Evolutionary conservation across 2,329 filamentous ascomycete species (phyloP).

Genomic region (Aplosporella prunicola): DNA sequence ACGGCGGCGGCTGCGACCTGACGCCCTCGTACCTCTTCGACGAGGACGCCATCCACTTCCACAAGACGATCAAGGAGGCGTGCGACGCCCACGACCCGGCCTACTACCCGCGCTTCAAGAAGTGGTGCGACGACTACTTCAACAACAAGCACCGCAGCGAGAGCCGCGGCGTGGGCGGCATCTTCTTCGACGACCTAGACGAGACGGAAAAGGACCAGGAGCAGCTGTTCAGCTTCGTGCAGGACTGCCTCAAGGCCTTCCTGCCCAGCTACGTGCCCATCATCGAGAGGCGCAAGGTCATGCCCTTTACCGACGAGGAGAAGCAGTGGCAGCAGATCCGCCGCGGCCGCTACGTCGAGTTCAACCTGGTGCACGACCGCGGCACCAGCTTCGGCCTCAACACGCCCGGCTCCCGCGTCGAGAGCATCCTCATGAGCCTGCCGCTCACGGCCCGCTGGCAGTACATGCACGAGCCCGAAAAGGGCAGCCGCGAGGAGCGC

Average conservation of each 20-base stretch:
- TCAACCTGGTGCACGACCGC: conserved; percentile 94
- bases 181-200: conserved; percentile 98
- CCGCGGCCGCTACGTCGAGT: conserved; percentile 93
- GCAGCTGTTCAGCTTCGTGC: conserved; percentile 79
- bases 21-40: conserved; percentile 93
- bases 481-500: conserved; percentile 66
- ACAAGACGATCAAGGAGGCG: conserved; percentile 80
- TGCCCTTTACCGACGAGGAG: conserved; percentile 76
- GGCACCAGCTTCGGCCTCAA: conserved; percentile 91
- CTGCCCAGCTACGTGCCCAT: conserved; percentile 87
- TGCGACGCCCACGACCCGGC: conserved; percentile 88
- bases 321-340: conserved; percentile 96
- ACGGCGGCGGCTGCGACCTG: conserved; percentile 87
- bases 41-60: conserved; percentile 95
- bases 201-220: conserved; percentile 78
- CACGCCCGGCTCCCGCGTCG: conserved; percentile 80
- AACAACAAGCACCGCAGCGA: conserved; percentile 85
- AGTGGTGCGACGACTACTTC: conserved; percentile 98
- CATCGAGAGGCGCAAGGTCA: conserved; percentile 76
- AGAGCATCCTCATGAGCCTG: conserved; percentile 96
- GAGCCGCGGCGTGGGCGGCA: conserved; percentile 79
- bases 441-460: conserved; percentile 88
- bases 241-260: conserved; percentile 78
- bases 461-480: conserved; percentile 85
- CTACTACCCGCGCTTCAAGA: conserved; percentile 93